phyloP scores from a whole-genome alignment of 2,329 filamentous ascomycete species.

The Fusarium sp. region DNA sequence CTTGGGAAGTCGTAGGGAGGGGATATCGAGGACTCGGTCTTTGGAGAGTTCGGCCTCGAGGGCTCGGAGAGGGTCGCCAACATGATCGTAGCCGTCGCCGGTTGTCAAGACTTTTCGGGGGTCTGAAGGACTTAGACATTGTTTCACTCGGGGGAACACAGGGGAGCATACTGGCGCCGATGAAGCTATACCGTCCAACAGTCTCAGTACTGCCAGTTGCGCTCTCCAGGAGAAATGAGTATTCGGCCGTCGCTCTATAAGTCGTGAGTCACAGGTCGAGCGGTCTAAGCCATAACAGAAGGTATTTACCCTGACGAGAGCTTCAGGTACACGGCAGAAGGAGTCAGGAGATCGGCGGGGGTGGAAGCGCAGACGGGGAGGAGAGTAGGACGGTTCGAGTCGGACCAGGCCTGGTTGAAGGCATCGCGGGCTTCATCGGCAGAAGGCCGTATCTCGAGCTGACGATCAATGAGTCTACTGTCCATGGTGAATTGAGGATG shows the following conservation, averaged over 20 bases:
- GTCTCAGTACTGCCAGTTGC: constrained; percentile 84
- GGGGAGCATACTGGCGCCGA: constrained; percentile 70
- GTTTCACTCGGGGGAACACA: background rate
- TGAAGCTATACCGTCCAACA: constrained; percentile 94
- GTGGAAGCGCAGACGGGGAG: constrained; percentile 87
- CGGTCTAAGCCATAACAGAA: background rate
- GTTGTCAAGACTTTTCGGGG: constrained; percentile 85
- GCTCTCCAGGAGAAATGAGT: constrained; percentile 96
- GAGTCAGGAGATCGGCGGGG: constrained; percentile 91
- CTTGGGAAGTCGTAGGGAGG: constrained; percentile 84
- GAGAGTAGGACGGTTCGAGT: constrained; percentile 68
- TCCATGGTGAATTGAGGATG: background rate
- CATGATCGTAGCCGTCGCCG: constrained; percentile 86
- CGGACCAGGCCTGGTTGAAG: constrained; percentile 41
- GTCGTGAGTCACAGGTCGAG: constrained; percentile 32
- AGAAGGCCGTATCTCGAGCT: constrained; percentile 46
- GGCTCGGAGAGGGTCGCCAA: constrained; percentile 83
- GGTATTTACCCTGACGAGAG: constrained; percentile 57
- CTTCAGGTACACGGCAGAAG: constrained; percentile 95
- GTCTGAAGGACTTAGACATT: constrained; percentile 54
- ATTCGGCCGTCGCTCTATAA: constrained; percentile 65
- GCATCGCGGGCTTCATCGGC: constrained; percentile 45
- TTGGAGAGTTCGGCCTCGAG: constrained; percentile 85
- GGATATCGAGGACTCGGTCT: constrained; percentile 84
- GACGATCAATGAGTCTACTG: constrained; percentile 4